A percentile compares a stretch with the other conserved stretches of the same genome.
phyloP scores from a whole-genome alignment of 495 filamentous ascomycete genomes.

The Annulohypoxylon stygium region DNA sequence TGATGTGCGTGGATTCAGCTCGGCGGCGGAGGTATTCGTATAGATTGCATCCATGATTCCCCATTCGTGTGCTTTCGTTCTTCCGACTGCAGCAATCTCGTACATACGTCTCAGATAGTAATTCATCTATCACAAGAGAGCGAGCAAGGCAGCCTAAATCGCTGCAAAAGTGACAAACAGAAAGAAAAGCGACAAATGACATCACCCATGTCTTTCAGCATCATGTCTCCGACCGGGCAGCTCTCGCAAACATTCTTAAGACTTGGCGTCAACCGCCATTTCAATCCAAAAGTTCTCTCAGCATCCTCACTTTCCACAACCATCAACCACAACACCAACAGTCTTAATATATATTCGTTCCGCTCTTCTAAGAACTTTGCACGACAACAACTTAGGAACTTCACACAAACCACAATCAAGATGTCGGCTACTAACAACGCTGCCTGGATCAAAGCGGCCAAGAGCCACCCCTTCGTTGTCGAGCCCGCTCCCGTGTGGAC shows the following conservation, averaged over 20 bases:
- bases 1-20: conserved; percentile 18
- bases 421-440: conserved; percentile 47
- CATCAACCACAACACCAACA: conserved; percentile 15
- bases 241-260: conserved; percentile 42
- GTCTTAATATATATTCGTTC: conserved; percentile 5
- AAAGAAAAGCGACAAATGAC: conserved; percentile 16
- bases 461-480: conserved; percentile 49
- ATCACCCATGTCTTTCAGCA: conserved; percentile 32
- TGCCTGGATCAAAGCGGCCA: conserved; percentile 46
- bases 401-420: conserved; percentile 26
- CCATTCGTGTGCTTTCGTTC: conserved; percentile 28
- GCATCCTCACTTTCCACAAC: conserved; percentile 21
- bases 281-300: conserved; percentile 25
- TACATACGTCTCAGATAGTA: conserved; percentile 30
- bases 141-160: conserved; percentile 23
- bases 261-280: conserved; percentile 34
- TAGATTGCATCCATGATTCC: not conserved
- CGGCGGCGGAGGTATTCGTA: conserved; percentile 36
- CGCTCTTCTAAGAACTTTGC: not conserved
- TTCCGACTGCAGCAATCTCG: conserved; percentile 28
- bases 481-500: conserved; percentile 47
- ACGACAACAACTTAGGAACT: conserved; percentile 12
- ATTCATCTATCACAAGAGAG: conserved; percentile 23
- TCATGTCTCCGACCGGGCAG: conserved; percentile 22
- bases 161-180: conserved; percentile 2